Evolutionary conservation across 768 basidiomycete genomes (phyloP).

Genomic region (Mrakia frigida): DNA sequence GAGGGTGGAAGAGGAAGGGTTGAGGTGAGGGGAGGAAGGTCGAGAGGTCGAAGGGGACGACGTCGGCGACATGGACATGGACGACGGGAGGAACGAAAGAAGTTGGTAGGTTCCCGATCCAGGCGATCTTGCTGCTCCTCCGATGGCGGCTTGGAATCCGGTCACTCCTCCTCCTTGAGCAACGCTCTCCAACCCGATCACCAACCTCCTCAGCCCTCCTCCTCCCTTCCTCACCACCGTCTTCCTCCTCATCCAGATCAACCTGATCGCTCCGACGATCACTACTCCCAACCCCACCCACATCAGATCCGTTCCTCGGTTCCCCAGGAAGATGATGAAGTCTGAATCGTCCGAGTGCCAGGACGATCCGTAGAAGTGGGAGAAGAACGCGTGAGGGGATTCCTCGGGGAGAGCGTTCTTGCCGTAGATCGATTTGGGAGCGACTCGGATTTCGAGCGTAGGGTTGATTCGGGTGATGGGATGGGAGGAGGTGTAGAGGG

Average conservation of each 20-base stretch:
- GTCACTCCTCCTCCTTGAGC: constrained; percentile 26
- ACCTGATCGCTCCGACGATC: constrained; percentile 60
- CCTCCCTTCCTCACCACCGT: constrained; percentile 38
- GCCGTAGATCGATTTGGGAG: constrained; percentile 95
- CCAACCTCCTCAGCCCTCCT: constrained; percentile 30
- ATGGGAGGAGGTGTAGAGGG: constrained; percentile 57
- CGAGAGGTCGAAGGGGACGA: constrained; percentile 64
- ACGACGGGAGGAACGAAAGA: constrained; percentile 49
- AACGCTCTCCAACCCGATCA: constrained; percentile 30
- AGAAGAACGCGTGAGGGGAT: constrained; percentile 86
- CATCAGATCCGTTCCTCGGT: constrained; percentile 84
- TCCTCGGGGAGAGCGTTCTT: constrained; percentile 83
- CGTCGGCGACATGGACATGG: constrained; percentile 47
- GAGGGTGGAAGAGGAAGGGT: not conserved
- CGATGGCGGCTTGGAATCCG: constrained; percentile 22
- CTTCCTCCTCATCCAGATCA: constrained; percentile 33
- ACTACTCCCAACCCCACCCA: constrained; percentile 72
- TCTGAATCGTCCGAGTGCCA: constrained; percentile 98
- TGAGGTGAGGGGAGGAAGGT: constrained; percentile 39
- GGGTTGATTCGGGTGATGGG: constrained; percentile 51
- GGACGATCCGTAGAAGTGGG: constrained; percentile 95
- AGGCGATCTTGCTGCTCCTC: not conserved
- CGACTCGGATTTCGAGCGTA: constrained; percentile 72
- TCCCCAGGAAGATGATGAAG: constrained; percentile 87
- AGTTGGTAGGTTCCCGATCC: constrained; percentile 10